Evolutionary conservation across 306 rosid genomes (phyloP).

Genomic region (Cucurbita ficifolia): DNA sequence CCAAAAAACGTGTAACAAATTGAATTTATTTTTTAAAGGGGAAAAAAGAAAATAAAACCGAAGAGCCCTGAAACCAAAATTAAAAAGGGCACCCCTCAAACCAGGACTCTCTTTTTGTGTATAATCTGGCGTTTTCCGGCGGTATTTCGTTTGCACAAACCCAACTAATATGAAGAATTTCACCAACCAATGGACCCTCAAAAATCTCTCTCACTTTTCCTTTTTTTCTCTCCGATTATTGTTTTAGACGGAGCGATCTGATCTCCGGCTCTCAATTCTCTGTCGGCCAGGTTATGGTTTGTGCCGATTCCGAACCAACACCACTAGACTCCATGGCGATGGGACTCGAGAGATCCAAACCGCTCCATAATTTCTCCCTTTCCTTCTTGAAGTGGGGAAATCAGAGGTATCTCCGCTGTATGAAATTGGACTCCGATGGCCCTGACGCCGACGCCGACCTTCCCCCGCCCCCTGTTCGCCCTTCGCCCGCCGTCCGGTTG

Average conservation of each 20-base stretch:
- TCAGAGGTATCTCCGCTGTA: constrained; percentile 64
- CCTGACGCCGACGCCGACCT: constrained; percentile 2
- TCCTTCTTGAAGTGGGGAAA: constrained; percentile 85
- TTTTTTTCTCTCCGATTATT: background rate
- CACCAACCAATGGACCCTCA: background rate
- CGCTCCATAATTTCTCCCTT: constrained; percentile 75
- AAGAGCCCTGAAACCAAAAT: background rate
- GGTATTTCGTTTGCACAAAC: constrained; percentile 8
- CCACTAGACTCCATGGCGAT: constrained; percentile 35
- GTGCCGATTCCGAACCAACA: constrained; percentile 10
- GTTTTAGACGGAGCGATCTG: background rate
- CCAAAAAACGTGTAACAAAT: background rate
- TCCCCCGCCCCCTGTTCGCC: constrained; percentile 20
- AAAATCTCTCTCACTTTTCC: background rate
- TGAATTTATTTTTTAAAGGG: background rate
- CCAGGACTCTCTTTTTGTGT: constrained; percentile 12
- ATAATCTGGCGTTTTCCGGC: constrained; percentile 46
- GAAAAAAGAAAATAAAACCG: background rate
- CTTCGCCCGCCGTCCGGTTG: constrained; percentile 12
- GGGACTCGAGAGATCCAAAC: constrained; percentile 60
- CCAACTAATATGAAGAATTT: background rate
- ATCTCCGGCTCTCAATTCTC: constrained; percentile 6
- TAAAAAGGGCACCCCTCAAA: constrained; percentile 1
- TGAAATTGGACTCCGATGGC: constrained; percentile 22
- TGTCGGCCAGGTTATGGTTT: constrained; percentile 37